Base-by-base conservation (phyloP, 2,329 filamentous ascomycete species). In the Phyllachora maydis region DNA sequence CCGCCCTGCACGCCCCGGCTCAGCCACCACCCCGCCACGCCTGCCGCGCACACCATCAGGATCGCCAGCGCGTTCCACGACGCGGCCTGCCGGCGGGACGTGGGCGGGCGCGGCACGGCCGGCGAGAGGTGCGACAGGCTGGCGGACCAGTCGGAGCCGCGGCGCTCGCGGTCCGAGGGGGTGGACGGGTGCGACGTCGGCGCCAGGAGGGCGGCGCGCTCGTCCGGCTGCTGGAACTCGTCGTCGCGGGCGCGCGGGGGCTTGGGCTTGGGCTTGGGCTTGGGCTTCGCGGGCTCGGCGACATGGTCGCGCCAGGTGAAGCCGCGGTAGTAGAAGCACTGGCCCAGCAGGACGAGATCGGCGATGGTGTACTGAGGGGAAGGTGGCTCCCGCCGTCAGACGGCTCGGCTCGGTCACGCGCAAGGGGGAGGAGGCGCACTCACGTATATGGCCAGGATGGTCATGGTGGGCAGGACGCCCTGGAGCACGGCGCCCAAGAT, bases 241-340 rank as follows among this genome's bases (percentile, higher is more conserved):
- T 11, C n/a, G 29, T 16, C 16, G 24, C 14, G 17, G 29, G 18
- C n/a, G n/a, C n/a, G n/a, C n/a, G n/a, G n/a, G 4, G 20, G 9
- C 5, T 19, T 16, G 11, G 20, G 18, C 10, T 24, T 31, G 13
- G 53, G 35, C 39, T 58, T 59, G 19, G 47, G 39, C 21, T 50
- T 37, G 19, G 18, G 13, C 2, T n/a, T 11, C 43, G 35, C 6
- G 46, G 44, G 16, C 7, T 54, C 41, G 6, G 48, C 39, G 9
- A 60, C 47, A 26, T 65, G 52, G 32, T 72, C 66, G 24, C 47
- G 54, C 55, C 60, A 64, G 2, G 65, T 70, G 35, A 92, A 88
- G 4, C 83, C 83, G 24, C 78, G 70, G 47, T 98, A 98, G 54
- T 91, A 95, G 54, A 95, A 91, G 47, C 79, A 91, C 49, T 98